Evolutionary conservation across 2,329 filamentous ascomycete genomes (phyloP).

Genomic region (Tricladium varicosporioides): DNA sequence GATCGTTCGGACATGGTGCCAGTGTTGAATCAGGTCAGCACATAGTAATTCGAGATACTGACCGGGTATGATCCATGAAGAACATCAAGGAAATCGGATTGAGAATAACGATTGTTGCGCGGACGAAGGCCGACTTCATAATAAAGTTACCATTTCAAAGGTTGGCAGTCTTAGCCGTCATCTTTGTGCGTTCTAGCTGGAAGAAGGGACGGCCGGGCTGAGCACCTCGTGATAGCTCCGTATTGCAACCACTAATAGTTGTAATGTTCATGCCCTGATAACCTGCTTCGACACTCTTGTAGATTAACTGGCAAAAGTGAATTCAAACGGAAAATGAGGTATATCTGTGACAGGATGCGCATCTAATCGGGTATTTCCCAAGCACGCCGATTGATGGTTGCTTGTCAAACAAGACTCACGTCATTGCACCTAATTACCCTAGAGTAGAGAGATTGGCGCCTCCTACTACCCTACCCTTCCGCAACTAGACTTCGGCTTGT

Average conservation of each 20-base stretch:
- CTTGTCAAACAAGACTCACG: not conserved
- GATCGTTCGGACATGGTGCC: conserved; percentile 33
- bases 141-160: no score
- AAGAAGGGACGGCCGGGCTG: not conserved
- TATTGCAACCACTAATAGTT: not conserved
- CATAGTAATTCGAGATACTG: no score
- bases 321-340: no score
- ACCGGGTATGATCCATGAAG: not conserved
- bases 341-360: no score
- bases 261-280: not conserved
- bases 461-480: no score
- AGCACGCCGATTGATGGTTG: no score
- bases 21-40: not conserved
- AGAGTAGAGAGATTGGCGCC: not conserved
- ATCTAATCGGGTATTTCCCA: no score
- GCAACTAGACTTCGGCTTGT: no score
- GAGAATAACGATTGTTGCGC: no score
- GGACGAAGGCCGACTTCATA: no score
- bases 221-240: not conserved
- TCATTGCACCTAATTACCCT: not conserved
- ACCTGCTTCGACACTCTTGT: not conserved
- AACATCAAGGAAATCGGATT: not conserved
- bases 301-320: no score
- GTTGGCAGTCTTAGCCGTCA: not conserved
- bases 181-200: not conserved